Evolutionary conservation across 2,329 filamentous ascomycete genomes (phyloP).

Genomic region (Exophiala xenobiotica): DNA sequence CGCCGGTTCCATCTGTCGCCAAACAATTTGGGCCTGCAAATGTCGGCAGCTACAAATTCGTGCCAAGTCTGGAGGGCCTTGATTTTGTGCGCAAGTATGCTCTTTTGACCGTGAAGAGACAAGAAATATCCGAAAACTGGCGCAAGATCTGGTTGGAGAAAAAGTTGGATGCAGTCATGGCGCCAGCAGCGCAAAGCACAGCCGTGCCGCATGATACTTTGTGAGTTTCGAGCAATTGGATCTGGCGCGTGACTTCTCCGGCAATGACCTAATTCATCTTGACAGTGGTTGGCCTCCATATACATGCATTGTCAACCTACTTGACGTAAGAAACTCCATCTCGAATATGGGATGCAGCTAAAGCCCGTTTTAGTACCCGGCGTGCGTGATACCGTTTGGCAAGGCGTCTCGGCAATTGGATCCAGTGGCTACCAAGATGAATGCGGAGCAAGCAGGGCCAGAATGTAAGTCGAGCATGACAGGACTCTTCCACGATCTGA

Average conservation of each 20-base stretch:
- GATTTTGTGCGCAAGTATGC: slow-evolving; percentile 43
- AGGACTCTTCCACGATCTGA: not conserved
- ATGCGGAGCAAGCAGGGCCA: slow-evolving; percentile 18
- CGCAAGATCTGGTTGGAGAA: slow-evolving; percentile 44
- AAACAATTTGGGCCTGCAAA: slow-evolving; percentile 7
- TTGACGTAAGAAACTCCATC: slow-evolving; percentile 46
- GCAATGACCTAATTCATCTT: not conserved
- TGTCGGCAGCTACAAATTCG: slow-evolving; percentile 21
- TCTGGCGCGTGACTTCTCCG: no score
- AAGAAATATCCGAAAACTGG: slow-evolving; percentile 41
- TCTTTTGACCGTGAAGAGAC: slow-evolving; percentile 42
- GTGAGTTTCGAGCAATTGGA: no score
- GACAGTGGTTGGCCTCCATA: slow-evolving; percentile 35
- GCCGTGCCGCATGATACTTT: slow-evolving; percentile 53
- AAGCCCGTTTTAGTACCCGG: slow-evolving; percentile 22
- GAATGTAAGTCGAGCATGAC: slow-evolving; percentile 27
- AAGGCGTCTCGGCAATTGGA: slow-evolving; percentile 23
- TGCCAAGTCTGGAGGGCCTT: slow-evolving; percentile 35
- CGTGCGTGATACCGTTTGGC: slow-evolving; percentile 24
- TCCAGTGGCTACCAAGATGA: slow-evolving; percentile 9
- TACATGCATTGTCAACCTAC: slow-evolving; percentile 53
- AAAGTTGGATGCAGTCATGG: slow-evolving; percentile 52
- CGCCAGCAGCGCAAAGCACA: slow-evolving; percentile 50
- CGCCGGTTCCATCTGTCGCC: slow-evolving; percentile 28
- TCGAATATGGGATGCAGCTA: not conserved